phyloP scores from a whole-genome alignment of 441 rosid genomes.

The Manihot esculenta region DNA sequence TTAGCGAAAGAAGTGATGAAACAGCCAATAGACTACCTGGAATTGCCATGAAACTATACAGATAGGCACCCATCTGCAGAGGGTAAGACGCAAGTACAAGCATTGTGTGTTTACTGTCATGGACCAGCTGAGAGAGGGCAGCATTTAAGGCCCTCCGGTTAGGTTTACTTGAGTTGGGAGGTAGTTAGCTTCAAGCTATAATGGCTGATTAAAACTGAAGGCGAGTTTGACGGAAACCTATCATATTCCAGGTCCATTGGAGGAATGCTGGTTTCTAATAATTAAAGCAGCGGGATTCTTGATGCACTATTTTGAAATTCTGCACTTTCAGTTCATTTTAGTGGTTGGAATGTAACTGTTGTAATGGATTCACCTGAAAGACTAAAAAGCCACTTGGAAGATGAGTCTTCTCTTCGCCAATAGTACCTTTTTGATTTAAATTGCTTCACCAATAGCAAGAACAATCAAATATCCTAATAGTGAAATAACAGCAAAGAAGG shows the following conservation, averaged over 20 bases:
- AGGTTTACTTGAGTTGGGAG: not conserved
- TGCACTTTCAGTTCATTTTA: not conserved
- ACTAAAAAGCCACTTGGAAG: too few relatives aligned
- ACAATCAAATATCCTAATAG: not conserved
- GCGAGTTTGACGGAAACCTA: not conserved
- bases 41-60: not conserved
- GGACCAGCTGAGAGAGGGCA: constrained; percentile 22
- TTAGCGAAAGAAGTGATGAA: not conserved
- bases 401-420: not conserved
- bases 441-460: too few relatives aligned
- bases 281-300: constrained; percentile 11
- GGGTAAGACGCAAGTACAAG: not conserved
- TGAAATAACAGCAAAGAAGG: too few relatives aligned
- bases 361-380: not conserved
- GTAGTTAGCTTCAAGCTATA: not conserved
- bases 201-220: constrained; percentile 9
- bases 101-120: not conserved
- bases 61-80: not conserved
- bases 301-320: constrained; percentile 15
- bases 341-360: constrained; percentile 11
- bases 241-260: not conserved
- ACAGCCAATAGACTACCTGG: not conserved
- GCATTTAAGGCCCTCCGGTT: constrained; percentile 18
- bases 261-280: constrained; percentile 24
- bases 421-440: too few relatives aligned